A percentile compares a stretch with the other conserved stretches of the same genome.
Evolutionary conservation across 1,284 basidiomycete species (phyloP).

Genomic region (Ustilago bromivora): DNA sequence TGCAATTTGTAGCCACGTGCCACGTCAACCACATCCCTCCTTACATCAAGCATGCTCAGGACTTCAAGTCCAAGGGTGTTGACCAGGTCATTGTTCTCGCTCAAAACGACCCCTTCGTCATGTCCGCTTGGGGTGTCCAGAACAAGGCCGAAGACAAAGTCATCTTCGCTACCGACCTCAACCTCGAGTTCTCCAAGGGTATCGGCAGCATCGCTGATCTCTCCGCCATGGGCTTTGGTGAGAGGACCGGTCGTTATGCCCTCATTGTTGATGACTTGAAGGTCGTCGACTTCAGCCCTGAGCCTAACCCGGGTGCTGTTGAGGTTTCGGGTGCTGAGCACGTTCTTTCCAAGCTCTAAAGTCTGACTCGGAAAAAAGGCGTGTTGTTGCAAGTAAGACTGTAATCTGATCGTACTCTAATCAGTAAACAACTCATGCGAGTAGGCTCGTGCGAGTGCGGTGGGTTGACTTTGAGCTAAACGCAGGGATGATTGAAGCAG

Average conservation of each 20-base stretch:
- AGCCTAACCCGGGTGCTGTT: constrained; percentile 72
- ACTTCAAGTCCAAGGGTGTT: constrained; percentile 79
- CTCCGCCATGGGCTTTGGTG: constrained; percentile 74
- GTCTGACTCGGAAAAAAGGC: background rate
- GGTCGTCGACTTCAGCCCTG: constrained; percentile 53
- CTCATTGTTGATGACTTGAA: constrained; percentile 79
- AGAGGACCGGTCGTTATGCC: constrained; percentile 79
- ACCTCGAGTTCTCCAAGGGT: constrained; percentile 76
- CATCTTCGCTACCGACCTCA: constrained; percentile 77
- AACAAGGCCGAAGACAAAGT: constrained; percentile 80
- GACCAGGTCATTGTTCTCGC: constrained; percentile 75
- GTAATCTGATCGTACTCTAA: background rate
- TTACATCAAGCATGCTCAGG: constrained; percentile 76
- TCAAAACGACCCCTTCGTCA: constrained; percentile 67
- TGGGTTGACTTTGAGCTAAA: too few relatives aligned
- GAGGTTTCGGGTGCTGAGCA: constrained; percentile 78
- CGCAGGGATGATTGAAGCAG: too few relatives aligned
- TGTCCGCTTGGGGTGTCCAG: constrained; percentile 77
- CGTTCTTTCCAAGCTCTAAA: constrained; percentile 75
- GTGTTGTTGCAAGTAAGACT: background rate
- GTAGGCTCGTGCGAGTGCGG: background rate
- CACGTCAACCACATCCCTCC: constrained; percentile 74
- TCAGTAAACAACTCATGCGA: background rate
- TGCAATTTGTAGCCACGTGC: constrained; percentile 51
- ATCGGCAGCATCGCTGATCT: constrained; percentile 78